Evolutionary conservation across 495 filamentous ascomycete genomes (phyloP).

Genomic region (Penicillium robsamsonii): DNA sequence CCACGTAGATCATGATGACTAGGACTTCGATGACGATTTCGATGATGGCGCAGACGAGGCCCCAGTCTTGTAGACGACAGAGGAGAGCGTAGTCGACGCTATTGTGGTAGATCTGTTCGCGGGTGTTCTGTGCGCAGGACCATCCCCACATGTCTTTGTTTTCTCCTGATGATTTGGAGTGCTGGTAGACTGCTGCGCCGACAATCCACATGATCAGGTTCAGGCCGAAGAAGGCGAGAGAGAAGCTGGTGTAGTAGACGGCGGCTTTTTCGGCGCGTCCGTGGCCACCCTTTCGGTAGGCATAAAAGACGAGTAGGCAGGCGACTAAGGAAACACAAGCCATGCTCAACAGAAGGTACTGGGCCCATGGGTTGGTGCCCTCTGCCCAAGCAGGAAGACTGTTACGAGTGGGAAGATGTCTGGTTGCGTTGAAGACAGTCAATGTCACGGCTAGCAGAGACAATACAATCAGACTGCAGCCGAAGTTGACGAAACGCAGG

Average conservation of each 20-base stretch:
- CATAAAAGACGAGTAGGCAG: slow-evolving; percentile 77
- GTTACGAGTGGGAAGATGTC: slow-evolving; percentile 66
- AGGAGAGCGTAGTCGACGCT: slow-evolving; percentile 87
- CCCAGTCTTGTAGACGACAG: slow-evolving; percentile 90
- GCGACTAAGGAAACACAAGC: slow-evolving; percentile 76
- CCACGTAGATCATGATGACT: slow-evolving; percentile 85
- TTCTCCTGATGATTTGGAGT: slow-evolving; percentile 64
- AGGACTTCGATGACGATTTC: slow-evolving; percentile 92
- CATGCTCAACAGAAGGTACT: slow-evolving; percentile 75
- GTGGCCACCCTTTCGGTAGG: slow-evolving; percentile 88
- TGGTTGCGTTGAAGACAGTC: slow-evolving; percentile 84
- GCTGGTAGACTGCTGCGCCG: slow-evolving; percentile 80
- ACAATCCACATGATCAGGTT: slow-evolving; percentile 91
- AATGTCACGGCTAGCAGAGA: slow-evolving; percentile 82
- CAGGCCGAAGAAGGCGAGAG: slow-evolving; percentile 90
- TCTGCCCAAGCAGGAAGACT: slow-evolving; percentile 79
- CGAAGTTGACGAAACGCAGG: slow-evolving; percentile 90
- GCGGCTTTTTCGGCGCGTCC: slow-evolving; percentile 84
- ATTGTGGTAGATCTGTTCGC: slow-evolving; percentile 68
- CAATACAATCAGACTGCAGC: slow-evolving; percentile 92
- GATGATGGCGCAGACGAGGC: slow-evolving; percentile 93
- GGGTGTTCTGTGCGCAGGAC: slow-evolving; percentile 86
- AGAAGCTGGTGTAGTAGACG: slow-evolving; percentile 90
- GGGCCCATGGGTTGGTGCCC: slow-evolving; percentile 81
- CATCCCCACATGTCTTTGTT: slow-evolving; percentile 95